A percentile compares a stretch with the other conserved stretches of the same genome.
These are phyloP conservation scores for Erysimum cheiranthoides DNA, from an alignment of 345 rosid species.

Conservation along the genomic window DNA sequence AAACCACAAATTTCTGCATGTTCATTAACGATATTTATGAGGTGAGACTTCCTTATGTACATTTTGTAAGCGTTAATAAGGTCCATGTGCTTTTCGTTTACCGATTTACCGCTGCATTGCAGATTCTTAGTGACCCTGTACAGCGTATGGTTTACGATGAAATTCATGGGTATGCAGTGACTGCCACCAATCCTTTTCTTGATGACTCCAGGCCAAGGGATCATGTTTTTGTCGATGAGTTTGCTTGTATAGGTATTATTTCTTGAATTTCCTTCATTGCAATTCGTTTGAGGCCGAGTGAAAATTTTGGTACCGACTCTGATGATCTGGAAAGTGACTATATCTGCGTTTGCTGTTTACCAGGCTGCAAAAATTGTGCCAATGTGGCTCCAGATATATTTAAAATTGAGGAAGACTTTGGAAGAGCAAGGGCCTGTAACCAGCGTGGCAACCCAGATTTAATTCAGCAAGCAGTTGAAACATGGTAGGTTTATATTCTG, in stretches of 20 bases:
- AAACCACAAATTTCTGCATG: constrained; percentile 90
- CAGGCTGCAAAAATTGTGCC: constrained; percentile 98
- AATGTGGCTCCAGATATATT: constrained; percentile 76
- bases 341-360: background rate
- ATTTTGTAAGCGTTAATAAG: background rate
- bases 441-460: constrained; percentile 68
- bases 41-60: constrained; percentile 50
- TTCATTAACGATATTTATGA: constrained; percentile 88
- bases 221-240: constrained; percentile 91
- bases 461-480: constrained; percentile 86
- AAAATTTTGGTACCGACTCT: background rate
- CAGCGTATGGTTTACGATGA: constrained; percentile 98
- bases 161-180: constrained; percentile 88
- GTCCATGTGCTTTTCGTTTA: constrained; percentile 1
- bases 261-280: background rate
- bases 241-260: constrained; percentile 92
- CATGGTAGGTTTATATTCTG: constrained; percentile 57
- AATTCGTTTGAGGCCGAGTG: background rate
- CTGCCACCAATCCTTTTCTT: constrained; percentile 84
- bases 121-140: constrained; percentile 96
- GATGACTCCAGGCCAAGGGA: constrained; percentile 72
- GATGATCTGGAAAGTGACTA: constrained; percentile 5
- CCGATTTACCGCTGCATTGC: constrained; percentile 38
- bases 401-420: constrained; percentile 88
- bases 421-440: constrained; percentile 86